Evolutionary conservation across 768 basidiomycete genomes (phyloP), one percentile per base, ranked within the genome.

Genomic region (Leccinum broughii): DNA sequence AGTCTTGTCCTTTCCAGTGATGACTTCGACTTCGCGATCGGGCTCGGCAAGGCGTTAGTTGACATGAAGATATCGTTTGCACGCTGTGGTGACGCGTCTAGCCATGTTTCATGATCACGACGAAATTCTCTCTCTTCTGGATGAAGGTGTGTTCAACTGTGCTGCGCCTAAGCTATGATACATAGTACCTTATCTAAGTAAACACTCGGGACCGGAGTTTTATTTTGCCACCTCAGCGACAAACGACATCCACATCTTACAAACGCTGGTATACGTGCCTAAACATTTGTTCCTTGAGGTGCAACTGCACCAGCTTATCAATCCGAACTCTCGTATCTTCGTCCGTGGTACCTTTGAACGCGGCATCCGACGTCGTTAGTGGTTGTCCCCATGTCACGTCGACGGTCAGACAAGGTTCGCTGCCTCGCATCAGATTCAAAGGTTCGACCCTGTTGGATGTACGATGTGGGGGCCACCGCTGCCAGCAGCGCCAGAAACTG

Each of bases 11-110:
- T 93, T 34, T 78, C 80, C 20, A 77, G 80, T 32, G 84, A 86
- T 62, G 89, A 93, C 51, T 64, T 92, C 22, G 92, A 93, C 72
- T 94, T 93, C 67, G 80, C 92, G 6, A 70, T 92, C 4, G 92
- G 92, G 3, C 72, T 90, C 6, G 92, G 92, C 4, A 80, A 80
- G 54, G 76, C 79, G 24, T 80, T 93, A 24, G 68, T 92, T 14
- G 86, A 90, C 61, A 78, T 92, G 14, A 82, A 83, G 58, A 78
- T 92, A n/a, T 76, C 76, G 32, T 76, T 93, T 72, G 81, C 83
- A 63, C 85, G 83, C 26, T 50, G 49, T 26, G 15, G 24, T 0
- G 49, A 26, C 4, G 77, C 44, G 10, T 51, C 52, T 41, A 20
- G 3, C 24, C 32, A 37, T 15, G 48, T 6, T 32, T 22, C 20